A percentile compares a stretch with the other conserved stretches of the same genome.
These are phyloP conservation scores for Carex pumila DNA, from an alignment of 176 grass and related monocot genomes.

Conservation along the genomic window DNA sequence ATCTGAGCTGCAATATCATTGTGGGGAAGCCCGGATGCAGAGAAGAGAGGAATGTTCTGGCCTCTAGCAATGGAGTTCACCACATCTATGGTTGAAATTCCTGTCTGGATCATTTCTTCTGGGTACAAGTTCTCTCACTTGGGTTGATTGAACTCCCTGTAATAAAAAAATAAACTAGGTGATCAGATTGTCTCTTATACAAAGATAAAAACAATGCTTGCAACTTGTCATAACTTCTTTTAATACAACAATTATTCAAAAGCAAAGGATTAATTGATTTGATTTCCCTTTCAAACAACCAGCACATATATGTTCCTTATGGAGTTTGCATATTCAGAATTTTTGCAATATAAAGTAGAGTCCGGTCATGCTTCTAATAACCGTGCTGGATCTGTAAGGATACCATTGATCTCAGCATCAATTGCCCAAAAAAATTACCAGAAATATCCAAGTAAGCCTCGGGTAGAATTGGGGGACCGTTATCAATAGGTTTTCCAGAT, in stretches of 20 bases:
- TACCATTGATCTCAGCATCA: background rate
- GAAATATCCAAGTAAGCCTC: conserved; percentile 99
- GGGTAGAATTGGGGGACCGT: conserved; percentile 86
- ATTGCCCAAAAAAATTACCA: conserved; percentile 40
- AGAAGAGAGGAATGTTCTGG: conserved; percentile 98
- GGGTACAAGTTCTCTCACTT: conserved; percentile 99
- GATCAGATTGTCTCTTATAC: background rate
- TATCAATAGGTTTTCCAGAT: conserved; percentile 99
- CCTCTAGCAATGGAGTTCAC: conserved; percentile 99
- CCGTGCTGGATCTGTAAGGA: background rate
- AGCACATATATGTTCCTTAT: background rate
- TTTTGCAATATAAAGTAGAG: background rate
- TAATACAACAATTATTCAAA: background rate
- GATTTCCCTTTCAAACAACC: background rate
- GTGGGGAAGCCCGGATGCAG: conserved; percentile 96
- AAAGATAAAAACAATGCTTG: background rate
- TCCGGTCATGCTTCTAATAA: background rate
- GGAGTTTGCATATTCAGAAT: background rate
- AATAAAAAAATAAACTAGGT: background rate
- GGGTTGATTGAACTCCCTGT: conserved; percentile 99
- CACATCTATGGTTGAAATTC: conserved; percentile 99
- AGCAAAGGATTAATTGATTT: background rate
- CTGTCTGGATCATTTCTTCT: conserved; percentile 99
- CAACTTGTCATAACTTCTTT: background rate
- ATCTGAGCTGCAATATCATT: conserved; percentile 99